Conservation (phyloP, 306 rosid genomes). For the Acmispon strigosus region DNA sequence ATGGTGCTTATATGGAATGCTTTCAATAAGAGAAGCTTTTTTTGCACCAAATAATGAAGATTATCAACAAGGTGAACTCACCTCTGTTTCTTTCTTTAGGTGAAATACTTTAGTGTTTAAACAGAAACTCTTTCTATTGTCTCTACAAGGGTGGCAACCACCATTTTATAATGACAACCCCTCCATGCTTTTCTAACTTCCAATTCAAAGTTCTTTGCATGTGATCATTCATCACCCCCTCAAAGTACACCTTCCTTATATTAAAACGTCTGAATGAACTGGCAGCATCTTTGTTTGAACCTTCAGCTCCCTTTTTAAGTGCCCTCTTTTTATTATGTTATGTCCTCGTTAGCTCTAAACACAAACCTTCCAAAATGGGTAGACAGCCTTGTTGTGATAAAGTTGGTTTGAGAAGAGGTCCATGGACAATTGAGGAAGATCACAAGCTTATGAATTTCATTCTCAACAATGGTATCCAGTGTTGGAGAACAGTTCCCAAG, state of each 20-base stretch:
- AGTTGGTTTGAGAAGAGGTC: constrained; percentile 80
- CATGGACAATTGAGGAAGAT: constrained; percentile 92
- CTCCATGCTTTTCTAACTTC: constrained; percentile 29
- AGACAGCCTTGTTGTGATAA: constrained; percentile 88
- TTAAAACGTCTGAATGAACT: constrained; percentile 55
- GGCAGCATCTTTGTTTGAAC: constrained; percentile 78
- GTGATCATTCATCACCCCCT: constrained; percentile 70
- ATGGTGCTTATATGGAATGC: constrained; percentile 14
- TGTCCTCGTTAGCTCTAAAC: background rate
- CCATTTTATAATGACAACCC: constrained; percentile 40
- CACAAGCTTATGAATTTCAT: constrained; percentile 73
- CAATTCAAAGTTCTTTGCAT: constrained; percentile 35
- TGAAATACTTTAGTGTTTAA: background rate
- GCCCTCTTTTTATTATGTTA: constrained; percentile 3
- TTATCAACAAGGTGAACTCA: constrained; percentile 31
- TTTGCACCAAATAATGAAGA: constrained; percentile 2
- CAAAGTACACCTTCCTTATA: constrained; percentile 40
- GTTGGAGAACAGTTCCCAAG: constrained; percentile 90
- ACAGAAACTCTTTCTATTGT: constrained; percentile 2
- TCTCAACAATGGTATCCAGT: constrained; percentile 81
- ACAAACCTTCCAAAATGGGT: constrained; percentile 48
- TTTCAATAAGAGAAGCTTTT: constrained; percentile 15
- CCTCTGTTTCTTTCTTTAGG: constrained; percentile 17
- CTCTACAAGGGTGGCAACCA: constrained; percentile 27
- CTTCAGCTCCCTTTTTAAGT: constrained; percentile 43